Conservation (phyloP, 352 stramenopile species). For the Thalassiosira mediterranea region DNA sequence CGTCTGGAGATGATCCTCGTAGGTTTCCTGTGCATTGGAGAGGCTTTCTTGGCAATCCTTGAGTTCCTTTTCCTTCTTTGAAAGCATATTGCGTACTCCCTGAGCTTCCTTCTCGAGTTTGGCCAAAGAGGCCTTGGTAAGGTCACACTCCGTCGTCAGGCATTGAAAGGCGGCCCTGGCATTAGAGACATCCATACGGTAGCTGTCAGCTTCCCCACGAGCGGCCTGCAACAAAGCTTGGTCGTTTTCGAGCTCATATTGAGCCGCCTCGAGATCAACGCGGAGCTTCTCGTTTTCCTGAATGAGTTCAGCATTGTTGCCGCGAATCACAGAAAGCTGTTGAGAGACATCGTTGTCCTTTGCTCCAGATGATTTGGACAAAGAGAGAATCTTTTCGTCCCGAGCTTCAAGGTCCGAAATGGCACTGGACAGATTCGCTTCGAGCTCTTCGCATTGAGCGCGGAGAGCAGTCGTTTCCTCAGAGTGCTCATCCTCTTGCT, state of each 20-base stretch:
- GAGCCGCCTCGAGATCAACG: constrained; percentile 29
- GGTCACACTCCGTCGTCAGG: constrained; percentile 33
- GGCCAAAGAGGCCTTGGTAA: constrained; percentile 26
- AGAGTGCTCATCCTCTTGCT: constrained; percentile 33
- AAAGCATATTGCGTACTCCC: constrained; percentile 14
- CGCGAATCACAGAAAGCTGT: constrained; percentile 36
- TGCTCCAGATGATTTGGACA: neutral
- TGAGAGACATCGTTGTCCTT: constrained; percentile 16
- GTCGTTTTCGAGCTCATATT: constrained; percentile 40
- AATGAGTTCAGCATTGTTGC: constrained; percentile 48
- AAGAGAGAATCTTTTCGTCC: neutral
- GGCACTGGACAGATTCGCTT: constrained; percentile 27
- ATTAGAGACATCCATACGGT: constrained; percentile 25
- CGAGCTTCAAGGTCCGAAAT: constrained; percentile 17
- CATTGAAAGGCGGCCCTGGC: constrained; percentile 48
- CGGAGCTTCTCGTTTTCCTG: constrained; percentile 55
- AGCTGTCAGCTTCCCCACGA: constrained; percentile 20
- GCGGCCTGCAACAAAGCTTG: constrained; percentile 26
- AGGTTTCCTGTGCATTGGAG: constrained; percentile 14
- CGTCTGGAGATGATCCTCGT: neutral
- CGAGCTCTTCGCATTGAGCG: constrained; percentile 30
- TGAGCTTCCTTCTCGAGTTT: constrained; percentile 34
- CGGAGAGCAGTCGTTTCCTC: constrained; percentile 24
- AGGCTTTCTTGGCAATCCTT: constrained; percentile 29
- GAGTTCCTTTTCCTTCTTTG: constrained; percentile 41